Evolutionary conservation across 306 rosid species (phyloP), one percentile per base, ranked within the genome.

Genomic region (Quercus glauca): DNA sequence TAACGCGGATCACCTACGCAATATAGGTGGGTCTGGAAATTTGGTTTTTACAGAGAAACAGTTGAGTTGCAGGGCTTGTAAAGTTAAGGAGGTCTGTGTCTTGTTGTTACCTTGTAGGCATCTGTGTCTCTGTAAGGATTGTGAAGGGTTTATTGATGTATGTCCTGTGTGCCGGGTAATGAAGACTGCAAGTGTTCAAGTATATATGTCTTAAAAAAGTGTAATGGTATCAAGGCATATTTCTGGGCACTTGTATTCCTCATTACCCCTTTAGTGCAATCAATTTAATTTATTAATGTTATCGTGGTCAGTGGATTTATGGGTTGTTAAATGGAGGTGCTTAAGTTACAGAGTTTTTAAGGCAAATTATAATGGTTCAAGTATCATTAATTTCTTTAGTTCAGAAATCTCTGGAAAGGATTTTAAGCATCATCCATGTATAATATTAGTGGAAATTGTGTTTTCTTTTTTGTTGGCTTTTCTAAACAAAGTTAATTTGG

Each of bases 41-140:
- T 52, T 33, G 2, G 76, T 9, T 4, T 26, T 68, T 41, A 17
- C 29, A 0, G 68, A 73, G 69, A 64, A 58, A 29, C 82, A 69
- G 51, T 58, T 76, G 69, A 67, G 10, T 31, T 84, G 84, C 84
- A 76, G 76, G 79, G 73, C 77, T 57, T 84, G 84, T 61, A 68
- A 73, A 43, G 73, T 59, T n/a, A 80, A 69, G 55, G 82, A 77
- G 65, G 78, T 65, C 26, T 76, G 79, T 57, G 69, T 84, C 77
- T 57, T 84, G 55, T 51, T 80, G 79, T 25, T 84, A 58, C 84
- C 87, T 31, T 84, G 87, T 58, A 57, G 84, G 53, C 87, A 80
- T 71, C 83, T 84, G 68, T 55, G 84, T 80, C 72, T 80, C 55
- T 80, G 87, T 45, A 84, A 73, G 77, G 87, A 80, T 25, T 84